phyloP scores from a whole-genome alignment of 768 basidiomycete genomes.

The Paxillus rubicundulus region DNA sequence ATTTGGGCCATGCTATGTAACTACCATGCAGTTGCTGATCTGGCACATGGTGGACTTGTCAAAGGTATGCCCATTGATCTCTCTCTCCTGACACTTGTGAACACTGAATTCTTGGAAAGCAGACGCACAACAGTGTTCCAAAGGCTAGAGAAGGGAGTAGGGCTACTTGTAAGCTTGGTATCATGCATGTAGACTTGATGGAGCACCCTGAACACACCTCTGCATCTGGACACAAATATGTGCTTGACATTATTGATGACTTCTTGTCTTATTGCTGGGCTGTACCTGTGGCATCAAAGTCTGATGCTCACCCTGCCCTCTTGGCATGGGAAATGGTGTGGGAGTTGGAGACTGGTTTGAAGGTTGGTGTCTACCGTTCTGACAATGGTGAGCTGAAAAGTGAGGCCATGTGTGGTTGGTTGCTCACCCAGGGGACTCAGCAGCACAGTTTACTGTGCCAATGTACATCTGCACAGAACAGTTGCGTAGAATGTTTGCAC shows the following conservation, averaged over 20 bases:
- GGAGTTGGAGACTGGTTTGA: no score
- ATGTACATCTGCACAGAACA: no score
- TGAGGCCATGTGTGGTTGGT: no score
- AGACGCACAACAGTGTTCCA: slow-evolving; percentile 33
- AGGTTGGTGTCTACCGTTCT: no score
- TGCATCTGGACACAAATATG: not conserved
- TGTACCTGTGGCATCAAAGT: no score
- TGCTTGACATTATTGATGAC: slow-evolving; percentile 10
- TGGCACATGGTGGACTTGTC: no score
- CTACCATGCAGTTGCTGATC: slow-evolving; percentile 20
- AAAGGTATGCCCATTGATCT: slow-evolving; percentile 7
- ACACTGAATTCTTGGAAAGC: slow-evolving; percentile 39
- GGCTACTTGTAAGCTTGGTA: slow-evolving; percentile 26
- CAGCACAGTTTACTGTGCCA: no score
- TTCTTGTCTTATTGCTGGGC: not conserved
- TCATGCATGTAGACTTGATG: slow-evolving; percentile 27
- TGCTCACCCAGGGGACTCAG: no score
- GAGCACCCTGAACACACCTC: slow-evolving; percentile 11
- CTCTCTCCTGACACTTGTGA: slow-evolving; percentile 28
- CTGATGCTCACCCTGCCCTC: no score
- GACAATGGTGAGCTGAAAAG: no score
- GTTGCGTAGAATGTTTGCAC: no score
- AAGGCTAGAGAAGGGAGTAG: slow-evolving; percentile 25
- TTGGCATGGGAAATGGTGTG: no score
- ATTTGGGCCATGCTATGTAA: slow-evolving; percentile 30